Percentiles rank a stretch among this genome's conserved stretches.
These are phyloP conservation scores for Vitis cinerea DNA, from an alignment of 164 flowering plant species.

Conservation along the genomic window DNA sequence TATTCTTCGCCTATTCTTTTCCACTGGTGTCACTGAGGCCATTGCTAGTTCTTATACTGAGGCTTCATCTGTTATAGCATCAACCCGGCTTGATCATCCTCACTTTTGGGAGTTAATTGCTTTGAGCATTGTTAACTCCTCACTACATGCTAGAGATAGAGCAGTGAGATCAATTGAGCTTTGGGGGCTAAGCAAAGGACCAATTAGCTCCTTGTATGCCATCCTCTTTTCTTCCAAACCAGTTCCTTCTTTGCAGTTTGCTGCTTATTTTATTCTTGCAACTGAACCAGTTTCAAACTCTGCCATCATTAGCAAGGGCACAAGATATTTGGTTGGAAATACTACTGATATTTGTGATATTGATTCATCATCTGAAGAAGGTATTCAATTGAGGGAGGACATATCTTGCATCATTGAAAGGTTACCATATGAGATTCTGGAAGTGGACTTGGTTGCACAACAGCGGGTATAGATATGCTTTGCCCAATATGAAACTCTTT, in stretches of 20 bases:
- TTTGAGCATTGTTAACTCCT: constrained; percentile 55
- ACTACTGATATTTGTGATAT: constrained; percentile 24
- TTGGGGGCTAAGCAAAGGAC: constrained; percentile 86
- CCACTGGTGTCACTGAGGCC: constrained; percentile 77
- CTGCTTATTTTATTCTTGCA: constrained; percentile 77
- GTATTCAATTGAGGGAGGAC: constrained; percentile 60
- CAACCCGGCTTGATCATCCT: constrained; percentile 43
- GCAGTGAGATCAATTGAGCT: constrained; percentile 74
- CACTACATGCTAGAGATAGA: constrained; percentile 51
- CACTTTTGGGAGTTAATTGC: constrained; percentile 85
- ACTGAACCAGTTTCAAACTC: constrained; percentile 53
- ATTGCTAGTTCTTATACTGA: constrained; percentile 50
- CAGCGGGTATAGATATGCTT: constrained; percentile 50
- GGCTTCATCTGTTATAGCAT: constrained; percentile 59
- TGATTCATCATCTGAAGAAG: constrained; percentile 46
- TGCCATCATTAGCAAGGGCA: constrained; percentile 47
- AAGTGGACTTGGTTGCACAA: constrained; percentile 56
- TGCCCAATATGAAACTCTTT: neutral
- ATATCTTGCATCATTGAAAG: constrained; percentile 62
- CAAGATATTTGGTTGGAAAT: constrained; percentile 17
- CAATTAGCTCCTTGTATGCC: constrained; percentile 81
- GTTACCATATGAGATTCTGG: constrained; percentile 46
- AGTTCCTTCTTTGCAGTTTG: constrained; percentile 59
- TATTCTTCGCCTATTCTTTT: constrained; percentile 82
- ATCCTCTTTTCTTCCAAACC: constrained; percentile 73